Base-by-base conservation (phyloP, 176 grass and related monocot species). In the Zoysia japonica region DNA sequence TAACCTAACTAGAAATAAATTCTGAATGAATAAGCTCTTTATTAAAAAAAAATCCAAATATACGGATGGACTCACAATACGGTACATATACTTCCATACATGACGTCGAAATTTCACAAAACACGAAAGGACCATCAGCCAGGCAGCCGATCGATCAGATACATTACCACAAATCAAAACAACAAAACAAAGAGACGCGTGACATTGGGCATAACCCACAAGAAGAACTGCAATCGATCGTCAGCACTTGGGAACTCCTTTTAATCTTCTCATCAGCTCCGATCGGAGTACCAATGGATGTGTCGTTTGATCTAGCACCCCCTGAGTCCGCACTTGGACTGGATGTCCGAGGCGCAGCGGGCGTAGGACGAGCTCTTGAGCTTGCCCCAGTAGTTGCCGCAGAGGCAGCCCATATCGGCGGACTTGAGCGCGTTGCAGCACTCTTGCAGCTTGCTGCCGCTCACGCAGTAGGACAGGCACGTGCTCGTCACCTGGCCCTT, bases 351-450 rank as follows among this genome's bases (percentile, higher is more conserved):
- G 77, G 78, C 87, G 54, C 74, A 82, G 16, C 1, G 10, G 52
- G 62, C 47, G 61, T 71, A 56, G 20, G 49, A 1, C 7, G 10
- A 11, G 64, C 0, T 0, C 40, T 37, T 2, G 65, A 67, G 62
- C 51, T 0, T 0, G 44, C 1, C 1, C 81, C 65, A 67, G 81
- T 68, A 87, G 7, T 0, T 5, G 74, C 53, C 0, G 82, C 90
- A 87, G 55, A 89, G 43, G 90, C 90, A 93, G 0, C 1, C 1
- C n/a, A 82, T 6, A 56, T 93, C 35, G 72, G 87, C 90, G 17
- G 15, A 0, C 9, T 1, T 20, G 13, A 93, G 37, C 11, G 84
- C 80, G 37, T 16, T 2, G 81, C 90, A 93, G 90, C 90, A 93
- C 1, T 1, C 38, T 19, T 44, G 1, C 17, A 0, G 36, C 68